Percentiles rank a stretch among this genome's conserved stretches.
phyloP scores from a whole-genome alignment of 371 early-diverging fungal genomes.

The Mucor irregularis region DNA sequence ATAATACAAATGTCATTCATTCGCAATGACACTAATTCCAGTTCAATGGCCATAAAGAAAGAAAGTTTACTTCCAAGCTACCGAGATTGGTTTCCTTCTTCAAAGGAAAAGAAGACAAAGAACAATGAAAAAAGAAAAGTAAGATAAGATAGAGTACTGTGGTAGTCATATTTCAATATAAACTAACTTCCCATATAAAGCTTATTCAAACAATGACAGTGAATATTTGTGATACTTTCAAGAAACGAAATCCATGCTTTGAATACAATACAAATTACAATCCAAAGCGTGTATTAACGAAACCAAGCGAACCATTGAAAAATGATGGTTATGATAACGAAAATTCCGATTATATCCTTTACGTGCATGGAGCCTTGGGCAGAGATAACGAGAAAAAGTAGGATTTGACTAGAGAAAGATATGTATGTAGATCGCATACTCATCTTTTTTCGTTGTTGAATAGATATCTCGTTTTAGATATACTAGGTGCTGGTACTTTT shows the following conservation, averaged over 20 bases:
- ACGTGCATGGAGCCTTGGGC: slow-evolving; percentile 79
- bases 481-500: slow-evolving; percentile 97
- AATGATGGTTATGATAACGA: slow-evolving; percentile 94
- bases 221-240: slow-evolving; percentile 67
- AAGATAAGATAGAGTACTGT: too few relatives aligned
- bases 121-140: neutral
- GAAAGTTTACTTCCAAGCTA: neutral
- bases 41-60: neutral
- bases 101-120: neutral
- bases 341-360: slow-evolving; percentile 91
- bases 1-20: too few relatives aligned
- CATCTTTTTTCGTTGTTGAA: neutral
- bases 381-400: slow-evolving; percentile 5
- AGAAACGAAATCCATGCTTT: slow-evolving; percentile 74
- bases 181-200: neutral
- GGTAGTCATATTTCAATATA: neutral
- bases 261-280: slow-evolving; percentile 70
- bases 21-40: too few relatives aligned
- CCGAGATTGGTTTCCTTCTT: neutral
- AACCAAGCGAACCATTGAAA: slow-evolving; percentile 79
- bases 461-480: slow-evolving; percentile 84
- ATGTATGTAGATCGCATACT: too few relatives aligned
- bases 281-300: slow-evolving; percentile 93
- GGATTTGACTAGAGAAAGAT: too few relatives aligned
- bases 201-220: slow-evolving; percentile 49